Evolutionary conservation across 306 rosid genomes (phyloP), one percentile per base, ranked within the genome.

Genomic region (Lathyrus oleraceus): DNA sequence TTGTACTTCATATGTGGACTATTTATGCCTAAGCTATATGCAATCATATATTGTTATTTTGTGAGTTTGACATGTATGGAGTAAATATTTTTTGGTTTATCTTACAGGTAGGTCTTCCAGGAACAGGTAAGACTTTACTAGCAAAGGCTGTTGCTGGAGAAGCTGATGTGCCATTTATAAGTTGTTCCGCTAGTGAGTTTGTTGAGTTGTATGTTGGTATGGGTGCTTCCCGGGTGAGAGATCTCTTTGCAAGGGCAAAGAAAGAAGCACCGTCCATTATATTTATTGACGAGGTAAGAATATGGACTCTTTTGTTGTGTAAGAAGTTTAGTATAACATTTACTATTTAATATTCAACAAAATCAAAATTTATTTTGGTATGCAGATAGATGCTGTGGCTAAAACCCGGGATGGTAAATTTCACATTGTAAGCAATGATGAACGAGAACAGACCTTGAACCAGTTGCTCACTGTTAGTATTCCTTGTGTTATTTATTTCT

Each of bases 181-280:
- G 96, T 74, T 94, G 99, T 81, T 94, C 99, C 56, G 99, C 99
- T 23, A 94, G 99, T 80, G 99, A 94, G 84, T 94, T 94, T 74
- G 99, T 94, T 35, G 99, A 94, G 84, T 83, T 94, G 76, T 94
- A 91, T 87, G 97, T 94, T 65, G 99, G 99, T 75, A 94, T 94
- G 99, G 99, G 99, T 78, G 99, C 99, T 76, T 94, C 99, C 73
- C 99, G 99, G 68, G 99, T 94, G 78, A 88, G 99, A 80, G 99
- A 94, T 85, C 95, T 94, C 74, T 94, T 94, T 89, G 97, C 99
- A 63, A 87, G 92, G 65, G 99, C 99, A 79, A 94, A 94, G 87
- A 94, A 94, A 85, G 97, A 94, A 79, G 88, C 97, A 16, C 98
- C 97, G 11, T 93, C 97, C 36, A 93, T 93, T 65, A 85, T 93